Base-by-base conservation (phyloP, 371 early-diverging fungal genomes). In the Mucor circinelloides region DNA sequence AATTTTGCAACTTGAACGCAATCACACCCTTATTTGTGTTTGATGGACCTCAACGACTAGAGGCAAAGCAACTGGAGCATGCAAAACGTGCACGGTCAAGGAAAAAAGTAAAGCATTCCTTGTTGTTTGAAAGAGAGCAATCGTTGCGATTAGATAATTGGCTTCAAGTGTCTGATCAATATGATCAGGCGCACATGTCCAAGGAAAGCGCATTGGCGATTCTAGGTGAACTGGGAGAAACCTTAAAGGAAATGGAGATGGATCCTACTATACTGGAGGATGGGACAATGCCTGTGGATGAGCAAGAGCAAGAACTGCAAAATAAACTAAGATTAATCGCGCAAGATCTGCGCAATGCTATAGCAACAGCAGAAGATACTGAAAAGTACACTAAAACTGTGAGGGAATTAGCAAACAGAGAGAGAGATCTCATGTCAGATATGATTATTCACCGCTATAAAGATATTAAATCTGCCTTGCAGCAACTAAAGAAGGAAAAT, bases 21-120 rank as follows among this genome's bases (percentile, higher is more conserved):
- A 88, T 89, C 66, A 80, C 60, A 2, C 88, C 89, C 0, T 76
- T 89, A n/a, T 85, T 88, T 73, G 83, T 89, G 0, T 89, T 89
- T 82, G 89, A 89, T 50, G 88, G 86, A 0, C 59, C 72, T 1
- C 38, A 50, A 0, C 77, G 88, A 0, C 63, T 88, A 15, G 64
- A 71, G n/a, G 85, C 86, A 48, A 89, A 89, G 58, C 57, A 72
- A 21, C 59, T 75, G 8, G 88, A 89, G 56, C 64, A 71, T 10
- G 61, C 32, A 1, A 70, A 78, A 52, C 80, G 89, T 0, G 76
- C 71, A 23, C 55, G 61, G 3, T 34, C 64, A 17, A 75, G 81
- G 21, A 36, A 57, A 7, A 88, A 83, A 58, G 65, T 71, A 12
- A 59, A 56, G 7, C 69, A 72, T 9, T 74, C 78, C 0, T 64